Evolutionary conservation across 202 grass and related monocot species (phyloP), one percentile per base, ranked within the genome.

Genomic region (Schoenoplectus triqueter): DNA sequence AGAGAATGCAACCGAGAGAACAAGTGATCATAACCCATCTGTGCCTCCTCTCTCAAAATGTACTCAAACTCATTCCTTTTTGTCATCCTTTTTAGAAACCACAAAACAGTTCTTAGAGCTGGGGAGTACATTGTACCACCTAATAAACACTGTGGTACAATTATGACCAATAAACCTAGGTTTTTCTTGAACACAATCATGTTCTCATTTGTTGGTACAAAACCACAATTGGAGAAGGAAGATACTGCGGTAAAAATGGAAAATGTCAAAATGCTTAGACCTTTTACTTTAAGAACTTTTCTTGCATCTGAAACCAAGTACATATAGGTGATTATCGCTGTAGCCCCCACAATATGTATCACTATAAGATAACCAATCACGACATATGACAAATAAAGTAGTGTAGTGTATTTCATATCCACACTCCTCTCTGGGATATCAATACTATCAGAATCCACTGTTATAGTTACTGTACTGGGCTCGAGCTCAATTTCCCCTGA

Each of bases 171-270:
- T 74, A 94, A 87, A 20, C 83, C 76, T 51, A 47, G 59, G 70
- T 88, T 85, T 40, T 72, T 84, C 5, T 7, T 83, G 80, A 94
- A 92, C 0, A 59, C 72, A 0, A 7, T 6, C 92, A 94, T 94
- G 82, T 92, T 94, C 86, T 94, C 90, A 74, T 94, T 94, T 9
- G 78, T 90, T 18, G 89, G 92, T 83, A 88, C 57, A 70, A 54
- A 94, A 3, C 92, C 86, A 76, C 90, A 90, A 68, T 2, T 87
- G 1, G 88, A 87, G 86, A 92, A 94, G 2, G 90, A 92, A n/a
- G 90, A 92, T 49, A 92, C 88, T 21, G 86, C 87, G 21, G 84
- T 86, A 87, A 94, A 94, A 62, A 87, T 69, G 8, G 88, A 62
- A 77, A 94, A 92, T 19, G 72, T 92, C 73, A 80, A 78, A 41